Evolutionary conservation across 805 yeast species (phyloP).

Genomic region (Maudiozyma bulderi): DNA sequence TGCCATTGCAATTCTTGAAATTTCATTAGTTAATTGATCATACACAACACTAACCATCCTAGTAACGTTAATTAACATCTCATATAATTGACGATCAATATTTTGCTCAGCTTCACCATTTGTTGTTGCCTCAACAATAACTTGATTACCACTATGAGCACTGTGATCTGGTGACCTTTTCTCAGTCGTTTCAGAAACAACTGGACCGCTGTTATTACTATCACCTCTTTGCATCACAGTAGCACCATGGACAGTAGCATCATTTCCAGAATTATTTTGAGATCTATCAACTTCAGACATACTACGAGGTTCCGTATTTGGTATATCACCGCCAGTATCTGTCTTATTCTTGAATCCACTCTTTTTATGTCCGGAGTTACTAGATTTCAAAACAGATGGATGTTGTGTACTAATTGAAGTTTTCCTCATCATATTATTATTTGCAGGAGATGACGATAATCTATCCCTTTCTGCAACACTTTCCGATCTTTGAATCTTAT

Average conservation of each 20-base stretch:
- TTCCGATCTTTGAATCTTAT: conserved; percentile 1
- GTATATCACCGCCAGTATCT: not conserved
- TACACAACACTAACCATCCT: conserved; percentile 68
- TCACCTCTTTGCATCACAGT: not conserved
- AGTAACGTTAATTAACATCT: conserved; percentile 53
- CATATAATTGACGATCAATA: conserved; percentile 59
- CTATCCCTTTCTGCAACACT: conserved; percentile 1
- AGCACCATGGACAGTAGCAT: not conserved
- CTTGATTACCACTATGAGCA: not conserved
- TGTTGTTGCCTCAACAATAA: not conserved
- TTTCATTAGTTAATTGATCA: conserved; percentile 59
- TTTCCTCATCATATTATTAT: not conserved
- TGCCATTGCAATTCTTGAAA: conserved; percentile 52
- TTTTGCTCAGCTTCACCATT: conserved; percentile 32
- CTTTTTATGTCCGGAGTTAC: not conserved
- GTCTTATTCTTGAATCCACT: not conserved
- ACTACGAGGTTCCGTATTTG: not conserved
- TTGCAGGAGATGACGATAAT: not conserved
- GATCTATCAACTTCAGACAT: not conserved
- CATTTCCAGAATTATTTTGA: not conserved
- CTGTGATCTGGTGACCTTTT: not conserved
- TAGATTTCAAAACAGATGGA: not conserved
- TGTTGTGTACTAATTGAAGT: not conserved
- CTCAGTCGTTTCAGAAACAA: not conserved
- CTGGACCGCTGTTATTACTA: not conserved